A percentile compares a stretch with the other conserved stretches of the same genome.
phyloP scores from a whole-genome alignment of 2,329 filamentous ascomycete species.

The Paecilomyces variotii region DNA sequence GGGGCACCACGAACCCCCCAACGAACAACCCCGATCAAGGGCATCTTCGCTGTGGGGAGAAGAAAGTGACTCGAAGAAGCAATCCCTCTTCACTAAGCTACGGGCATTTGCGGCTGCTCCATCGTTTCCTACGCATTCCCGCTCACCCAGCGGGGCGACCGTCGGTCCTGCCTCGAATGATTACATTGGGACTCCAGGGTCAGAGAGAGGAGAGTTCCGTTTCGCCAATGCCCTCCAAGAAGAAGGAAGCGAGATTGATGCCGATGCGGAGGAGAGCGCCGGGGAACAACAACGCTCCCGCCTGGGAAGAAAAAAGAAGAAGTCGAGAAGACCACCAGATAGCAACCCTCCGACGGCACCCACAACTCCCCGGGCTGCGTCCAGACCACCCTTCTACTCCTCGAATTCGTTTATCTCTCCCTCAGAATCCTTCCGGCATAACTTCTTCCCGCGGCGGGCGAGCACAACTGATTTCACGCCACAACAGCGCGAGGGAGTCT shows the following conservation, averaged over 20 bases:
- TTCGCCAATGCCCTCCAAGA: slow-evolving; percentile 49
- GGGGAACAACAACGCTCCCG: slow-evolving; percentile 55
- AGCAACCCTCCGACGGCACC: slow-evolving; percentile 53
- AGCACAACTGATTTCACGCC: slow-evolving; percentile 54
- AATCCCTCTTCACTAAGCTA: slow-evolving; percentile 69
- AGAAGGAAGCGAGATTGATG: slow-evolving; percentile 62
- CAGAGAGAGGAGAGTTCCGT: slow-evolving; percentile 42
- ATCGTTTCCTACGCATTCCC: slow-evolving; percentile 40
- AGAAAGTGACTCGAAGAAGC: slow-evolving; percentile 57
- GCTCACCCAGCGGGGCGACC: slow-evolving; percentile 42
- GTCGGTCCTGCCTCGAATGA: slow-evolving; percentile 30
- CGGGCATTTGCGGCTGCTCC: slow-evolving; percentile 60
- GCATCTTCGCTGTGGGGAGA: slow-evolving; percentile 56
- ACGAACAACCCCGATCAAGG: slow-evolving; percentile 46
- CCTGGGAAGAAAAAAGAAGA: slow-evolving; percentile 56
- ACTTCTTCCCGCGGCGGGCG: slow-evolving; percentile 54
- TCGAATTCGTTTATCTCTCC: slow-evolving; percentile 40
- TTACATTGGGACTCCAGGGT: slow-evolving; percentile 37
- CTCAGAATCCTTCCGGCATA: slow-evolving; percentile 36
- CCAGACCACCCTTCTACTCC: slow-evolving; percentile 29
- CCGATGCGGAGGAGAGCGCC: slow-evolving; percentile 78
- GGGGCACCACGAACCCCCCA: slow-evolving; percentile 17
- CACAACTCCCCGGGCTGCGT: slow-evolving; percentile 47
- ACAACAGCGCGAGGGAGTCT: slow-evolving; percentile 57
- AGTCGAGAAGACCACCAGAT: slow-evolving; percentile 51